Conservation (phyloP, 768 basidiomycete species). For the Wakefieldia striispora region DNA sequence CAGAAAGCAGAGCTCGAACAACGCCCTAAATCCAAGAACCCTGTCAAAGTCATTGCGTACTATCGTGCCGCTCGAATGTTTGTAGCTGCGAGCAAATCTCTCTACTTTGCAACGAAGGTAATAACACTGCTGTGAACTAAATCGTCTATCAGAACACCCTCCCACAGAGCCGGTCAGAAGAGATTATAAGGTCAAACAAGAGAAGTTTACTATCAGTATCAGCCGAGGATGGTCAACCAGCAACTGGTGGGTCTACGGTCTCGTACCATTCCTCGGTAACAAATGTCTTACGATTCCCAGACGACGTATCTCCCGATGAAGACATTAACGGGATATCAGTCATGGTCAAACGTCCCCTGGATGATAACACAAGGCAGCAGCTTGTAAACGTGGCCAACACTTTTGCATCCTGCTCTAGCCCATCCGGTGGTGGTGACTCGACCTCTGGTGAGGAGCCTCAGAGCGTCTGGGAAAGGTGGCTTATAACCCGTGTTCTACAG, state of each 20-base stretch:
- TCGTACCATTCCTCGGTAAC: not conserved
- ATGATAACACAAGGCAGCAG: not conserved
- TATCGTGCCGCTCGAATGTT: conserved; percentile 8
- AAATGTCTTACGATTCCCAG: not conserved
- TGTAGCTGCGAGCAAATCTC: not conserved
- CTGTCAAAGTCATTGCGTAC: not conserved
- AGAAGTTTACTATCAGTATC: conserved; percentile 6
- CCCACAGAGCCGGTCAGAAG: conserved; percentile 8
- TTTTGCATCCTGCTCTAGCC: not conserved
- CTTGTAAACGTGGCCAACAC: conserved; percentile 1
- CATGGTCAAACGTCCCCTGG: conserved; percentile 5
- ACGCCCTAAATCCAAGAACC: conserved; percentile 3
- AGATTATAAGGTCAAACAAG: not conserved
- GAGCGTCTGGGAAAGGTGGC: not conserved
- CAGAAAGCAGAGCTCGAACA: not conserved
- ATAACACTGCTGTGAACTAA: not conserved
- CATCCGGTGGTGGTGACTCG: not conserved
- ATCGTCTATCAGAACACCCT: not conserved
- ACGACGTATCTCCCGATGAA: not conserved
- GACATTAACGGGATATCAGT: conserved; percentile 1
- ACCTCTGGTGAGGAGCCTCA: conserved; percentile 2
- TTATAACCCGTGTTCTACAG: not conserved
- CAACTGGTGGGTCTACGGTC: not conserved
- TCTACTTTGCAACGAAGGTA: conserved; percentile 8
- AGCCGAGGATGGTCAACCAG: not conserved